Percentiles rank a stretch among this genome's conserved stretches.
Evolutionary conservation across 768 basidiomycete genomes (phyloP).

Genomic region (Holtermannia corniformis): DNA sequence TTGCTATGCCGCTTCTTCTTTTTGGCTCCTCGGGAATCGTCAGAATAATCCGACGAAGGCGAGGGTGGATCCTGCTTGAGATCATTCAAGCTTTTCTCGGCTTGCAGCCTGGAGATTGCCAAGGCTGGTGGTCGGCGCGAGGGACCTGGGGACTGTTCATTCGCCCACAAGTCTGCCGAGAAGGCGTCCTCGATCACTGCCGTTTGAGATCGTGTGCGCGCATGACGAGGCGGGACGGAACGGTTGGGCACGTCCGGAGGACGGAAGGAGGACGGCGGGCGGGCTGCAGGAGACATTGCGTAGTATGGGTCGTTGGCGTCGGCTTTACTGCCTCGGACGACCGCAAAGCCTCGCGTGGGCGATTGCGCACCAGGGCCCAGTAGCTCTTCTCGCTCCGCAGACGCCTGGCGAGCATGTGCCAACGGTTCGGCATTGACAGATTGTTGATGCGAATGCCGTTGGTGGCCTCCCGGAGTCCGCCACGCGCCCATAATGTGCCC

Average conservation of each 20-base stretch:
- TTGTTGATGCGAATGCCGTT: constrained; percentile 1
- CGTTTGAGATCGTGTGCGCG: constrained; percentile 13
- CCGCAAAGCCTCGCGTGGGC: constrained; percentile 60
- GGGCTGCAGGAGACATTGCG: constrained; percentile 44
- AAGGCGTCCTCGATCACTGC: constrained; percentile 3
- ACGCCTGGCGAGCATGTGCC: neutral
- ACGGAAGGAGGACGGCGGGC: neutral
- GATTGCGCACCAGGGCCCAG: constrained; percentile 1
- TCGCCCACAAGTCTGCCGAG: constrained; percentile 6
- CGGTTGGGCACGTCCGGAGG: neutral
- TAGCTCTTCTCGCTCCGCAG: constrained; percentile 4
- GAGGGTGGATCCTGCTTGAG: constrained; percentile 11
- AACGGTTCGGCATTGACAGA: neutral
- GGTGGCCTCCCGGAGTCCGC: constrained; percentile 47
- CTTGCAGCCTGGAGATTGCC: constrained; percentile 24
- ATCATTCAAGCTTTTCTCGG: constrained; percentile 21
- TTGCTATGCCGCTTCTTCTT: constrained; percentile 6
- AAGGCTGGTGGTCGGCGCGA: constrained; percentile 20
- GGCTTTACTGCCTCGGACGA: constrained; percentile 78
- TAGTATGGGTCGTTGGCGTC: constrained; percentile 80
- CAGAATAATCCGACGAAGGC: constrained; percentile 15
- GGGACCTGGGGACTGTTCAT: no score
- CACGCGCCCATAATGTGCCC: constrained; percentile 80
- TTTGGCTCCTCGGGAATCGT: neutral
- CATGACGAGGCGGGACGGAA: constrained; percentile 8